A percentile compares a stretch with the other conserved stretches of the same genome.
Evolutionary conservation across 306 rosid species (phyloP).

Genomic region (Casuarina glauca): DNA sequence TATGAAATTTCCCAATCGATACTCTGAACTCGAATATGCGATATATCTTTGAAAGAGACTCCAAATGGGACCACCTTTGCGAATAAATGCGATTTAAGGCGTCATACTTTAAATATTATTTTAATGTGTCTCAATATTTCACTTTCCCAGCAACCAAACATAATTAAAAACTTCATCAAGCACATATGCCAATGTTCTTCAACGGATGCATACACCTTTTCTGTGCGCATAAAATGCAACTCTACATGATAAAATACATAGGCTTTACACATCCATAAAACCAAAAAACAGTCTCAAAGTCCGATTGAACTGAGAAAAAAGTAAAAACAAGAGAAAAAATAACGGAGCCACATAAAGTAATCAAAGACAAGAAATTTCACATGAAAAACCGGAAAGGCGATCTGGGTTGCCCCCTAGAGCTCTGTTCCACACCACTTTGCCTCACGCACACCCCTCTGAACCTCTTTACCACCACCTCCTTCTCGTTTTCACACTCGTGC

Average conservation of each 20-base stretch:
- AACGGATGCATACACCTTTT: neutral
- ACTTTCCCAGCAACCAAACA: slow-evolving; percentile 1
- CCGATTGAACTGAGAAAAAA: neutral
- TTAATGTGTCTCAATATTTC: neutral
- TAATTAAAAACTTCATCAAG: neutral
- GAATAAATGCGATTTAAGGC: neutral
- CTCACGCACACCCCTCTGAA: slow-evolving; percentile 30
- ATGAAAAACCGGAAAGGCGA: slow-evolving; percentile 56
- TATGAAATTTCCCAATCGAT: slow-evolving; percentile 2
- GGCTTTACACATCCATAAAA: neutral
- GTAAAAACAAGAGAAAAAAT: neutral
- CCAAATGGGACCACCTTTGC: neutral
- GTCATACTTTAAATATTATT: neutral
- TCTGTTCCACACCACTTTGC: slow-evolving; percentile 6
- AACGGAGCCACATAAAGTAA: neutral
- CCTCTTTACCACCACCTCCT: slow-evolving; percentile 39
- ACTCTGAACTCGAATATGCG: slow-evolving; percentile 13
- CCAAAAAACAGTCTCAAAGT: neutral
- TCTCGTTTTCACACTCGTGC: slow-evolving; percentile 48
- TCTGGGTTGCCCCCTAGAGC: slow-evolving; percentile 29
- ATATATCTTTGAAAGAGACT: neutral
- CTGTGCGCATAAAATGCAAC: neutral
- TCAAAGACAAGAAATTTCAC: slow-evolving; percentile 29
- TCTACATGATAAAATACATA: neutral
- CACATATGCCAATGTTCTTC: neutral